Conservation (phyloP, 306 rosid species). For the Gynostemma pentaphyllum region DNA sequence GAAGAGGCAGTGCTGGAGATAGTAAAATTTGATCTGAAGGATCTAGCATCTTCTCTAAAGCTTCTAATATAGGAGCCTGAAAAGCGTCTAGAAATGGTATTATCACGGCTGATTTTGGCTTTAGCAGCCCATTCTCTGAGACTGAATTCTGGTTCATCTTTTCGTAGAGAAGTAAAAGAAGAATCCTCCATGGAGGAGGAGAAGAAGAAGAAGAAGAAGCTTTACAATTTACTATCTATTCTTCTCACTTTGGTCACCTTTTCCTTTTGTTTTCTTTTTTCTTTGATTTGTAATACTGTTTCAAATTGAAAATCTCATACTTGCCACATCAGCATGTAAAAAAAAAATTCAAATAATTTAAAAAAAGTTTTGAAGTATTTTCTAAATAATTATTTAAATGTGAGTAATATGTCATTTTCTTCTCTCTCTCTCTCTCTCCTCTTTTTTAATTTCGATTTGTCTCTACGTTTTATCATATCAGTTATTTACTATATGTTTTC, state of each 20-base stretch:
- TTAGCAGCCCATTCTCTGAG: conserved; percentile 57
- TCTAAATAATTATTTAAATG: not conserved
- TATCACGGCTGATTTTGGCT: conserved; percentile 38
- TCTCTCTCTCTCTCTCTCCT: too few species aligned
- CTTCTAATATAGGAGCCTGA: conserved; percentile 82
- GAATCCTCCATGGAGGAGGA: conserved; percentile 37
- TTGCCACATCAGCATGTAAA: not conserved
- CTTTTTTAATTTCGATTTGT: too few species aligned
- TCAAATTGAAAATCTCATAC: not conserved
- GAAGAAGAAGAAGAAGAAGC: too few species aligned
- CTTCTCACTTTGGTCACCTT: not conserved
- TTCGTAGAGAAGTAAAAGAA: conserved; percentile 23
- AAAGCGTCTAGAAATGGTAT: conserved; percentile 52
- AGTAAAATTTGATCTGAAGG: conserved; percentile 71
- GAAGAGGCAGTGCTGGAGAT: conserved; percentile 91
- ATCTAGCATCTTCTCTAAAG: conserved; percentile 68
- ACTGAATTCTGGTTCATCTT: conserved; percentile 64
- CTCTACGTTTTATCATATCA: too few species aligned
- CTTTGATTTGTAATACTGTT: not conserved
- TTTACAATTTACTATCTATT: not conserved
- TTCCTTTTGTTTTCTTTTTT: not conserved
- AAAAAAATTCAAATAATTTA: not conserved
- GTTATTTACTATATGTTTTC: too few species aligned
- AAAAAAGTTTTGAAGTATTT: not conserved
- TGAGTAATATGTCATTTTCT: not conserved